phyloP scores from a whole-genome alignment of 805 yeast species.

The Ogataea paradorogensis region DNA sequence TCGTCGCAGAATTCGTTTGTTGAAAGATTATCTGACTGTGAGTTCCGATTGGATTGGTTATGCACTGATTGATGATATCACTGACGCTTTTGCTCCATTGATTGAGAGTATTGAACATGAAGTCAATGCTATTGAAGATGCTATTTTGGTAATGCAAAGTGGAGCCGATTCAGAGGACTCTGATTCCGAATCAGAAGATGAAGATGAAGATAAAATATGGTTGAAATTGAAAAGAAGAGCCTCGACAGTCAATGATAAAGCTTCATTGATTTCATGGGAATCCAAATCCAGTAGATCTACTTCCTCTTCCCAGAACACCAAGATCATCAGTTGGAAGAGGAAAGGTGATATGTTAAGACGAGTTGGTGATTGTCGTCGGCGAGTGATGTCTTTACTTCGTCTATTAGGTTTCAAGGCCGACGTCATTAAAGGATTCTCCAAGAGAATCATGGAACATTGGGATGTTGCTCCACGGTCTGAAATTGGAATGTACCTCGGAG shows the following conservation, averaged over 20 bases:
- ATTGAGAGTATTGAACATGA: slow-evolving; percentile 92
- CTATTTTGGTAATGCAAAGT: slow-evolving; percentile 83
- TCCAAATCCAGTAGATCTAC: slow-evolving; percentile 22
- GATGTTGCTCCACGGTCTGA: slow-evolving; percentile 76
- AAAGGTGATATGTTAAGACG: slow-evolving; percentile 94
- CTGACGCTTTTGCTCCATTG: slow-evolving; percentile 97
- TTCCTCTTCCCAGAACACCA: slow-evolving; percentile 38
- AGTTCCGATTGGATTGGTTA: slow-evolving; percentile 97
- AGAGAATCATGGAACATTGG: slow-evolving; percentile 84
- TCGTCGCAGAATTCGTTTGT: slow-evolving; percentile 83
- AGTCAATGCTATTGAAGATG: slow-evolving; percentile 91
- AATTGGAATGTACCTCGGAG: slow-evolving; percentile 92
- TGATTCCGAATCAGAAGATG: slow-evolving; percentile 37
- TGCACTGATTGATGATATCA: slow-evolving; percentile 93
- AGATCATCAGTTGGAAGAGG: slow-evolving; percentile 71
- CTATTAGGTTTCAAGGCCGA: slow-evolving; percentile 91
- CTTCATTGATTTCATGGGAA: slow-evolving; percentile 18
- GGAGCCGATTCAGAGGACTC: slow-evolving; percentile 45
- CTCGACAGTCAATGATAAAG: slow-evolving; percentile 29
- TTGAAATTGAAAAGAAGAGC: slow-evolving; percentile 29
- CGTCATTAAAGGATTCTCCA: slow-evolving; percentile 94
- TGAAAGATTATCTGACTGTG: slow-evolving; percentile 84
- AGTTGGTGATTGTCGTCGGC: slow-evolving; percentile 91
- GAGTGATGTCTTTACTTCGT: slow-evolving; percentile 87
- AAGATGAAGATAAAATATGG: slow-evolving; percentile 38